Evolutionary conservation across 768 basidiomycete species (phyloP).

Genomic region (Cystofilobasidium macerans): DNA sequence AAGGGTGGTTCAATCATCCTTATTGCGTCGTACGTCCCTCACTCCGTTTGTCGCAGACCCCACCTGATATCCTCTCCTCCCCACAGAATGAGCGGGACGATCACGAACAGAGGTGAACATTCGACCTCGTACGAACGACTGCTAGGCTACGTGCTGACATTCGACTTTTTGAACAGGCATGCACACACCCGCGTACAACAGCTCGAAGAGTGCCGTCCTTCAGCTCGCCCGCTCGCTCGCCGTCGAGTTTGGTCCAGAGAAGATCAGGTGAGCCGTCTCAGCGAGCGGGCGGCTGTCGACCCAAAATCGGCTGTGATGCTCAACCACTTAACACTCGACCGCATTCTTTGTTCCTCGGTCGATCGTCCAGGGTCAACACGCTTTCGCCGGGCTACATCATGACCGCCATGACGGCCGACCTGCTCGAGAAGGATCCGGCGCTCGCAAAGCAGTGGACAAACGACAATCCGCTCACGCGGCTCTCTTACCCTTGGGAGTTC

Average conservation of each 20-base stretch:
- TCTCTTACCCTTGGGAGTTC: conserved; percentile 9
- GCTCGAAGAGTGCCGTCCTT: neutral
- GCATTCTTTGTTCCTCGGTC: no score
- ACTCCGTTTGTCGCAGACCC: neutral
- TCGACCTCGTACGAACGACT: neutral
- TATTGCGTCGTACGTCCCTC: neutral
- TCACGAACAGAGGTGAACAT: neutral
- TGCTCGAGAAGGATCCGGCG: neutral
- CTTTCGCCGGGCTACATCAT: neutral
- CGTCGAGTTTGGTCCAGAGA: neutral
- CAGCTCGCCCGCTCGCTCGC: conserved; percentile 5
- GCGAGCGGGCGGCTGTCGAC: no score
- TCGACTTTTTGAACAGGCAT: neutral
- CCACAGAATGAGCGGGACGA: neutral
- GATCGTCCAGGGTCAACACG: conserved; percentile 6
- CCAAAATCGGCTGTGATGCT: no score
- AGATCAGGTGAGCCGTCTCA: no score
- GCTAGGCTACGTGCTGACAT: neutral
- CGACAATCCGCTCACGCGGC: conserved; percentile 1
- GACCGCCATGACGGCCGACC: conserved; percentile 4
- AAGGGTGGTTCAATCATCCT: conserved; percentile 1
- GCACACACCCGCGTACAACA: neutral
- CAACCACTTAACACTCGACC: no score
- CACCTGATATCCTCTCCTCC: neutral
- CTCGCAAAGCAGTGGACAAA: neutral